Conservation (phyloP, 768 basidiomycete genomes). For the Pleurotus tuoliensis region DNA sequence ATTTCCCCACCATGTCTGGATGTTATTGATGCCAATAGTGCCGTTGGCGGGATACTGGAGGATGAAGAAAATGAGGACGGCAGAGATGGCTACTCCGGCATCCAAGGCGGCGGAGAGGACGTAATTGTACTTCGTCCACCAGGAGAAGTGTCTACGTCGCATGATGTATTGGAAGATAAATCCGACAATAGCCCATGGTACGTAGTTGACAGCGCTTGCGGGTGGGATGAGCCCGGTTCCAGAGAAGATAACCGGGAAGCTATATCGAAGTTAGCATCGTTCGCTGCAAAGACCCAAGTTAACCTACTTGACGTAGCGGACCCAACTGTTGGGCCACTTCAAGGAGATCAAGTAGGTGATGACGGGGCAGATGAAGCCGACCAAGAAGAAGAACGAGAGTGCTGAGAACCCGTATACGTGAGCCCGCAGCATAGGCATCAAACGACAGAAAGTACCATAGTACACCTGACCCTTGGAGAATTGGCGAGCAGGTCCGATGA, state of each 20-base stretch:
- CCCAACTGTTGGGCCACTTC: slow-evolving; percentile 59
- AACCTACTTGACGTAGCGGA: slow-evolving; percentile 61
- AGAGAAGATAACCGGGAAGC: slow-evolving; percentile 56
- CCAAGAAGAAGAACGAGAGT: slow-evolving; percentile 74
- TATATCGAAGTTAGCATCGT: slow-evolving; percentile 3
- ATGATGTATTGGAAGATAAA: slow-evolving; percentile 64
- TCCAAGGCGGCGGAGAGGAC: slow-evolving; percentile 73
- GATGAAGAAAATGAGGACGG: slow-evolving; percentile 51
- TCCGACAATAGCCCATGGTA: slow-evolving; percentile 61
- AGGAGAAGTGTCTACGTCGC: slow-evolving; percentile 55
- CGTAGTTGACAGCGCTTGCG: slow-evolving; percentile 65
- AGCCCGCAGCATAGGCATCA: neutral
- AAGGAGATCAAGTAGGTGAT: slow-evolving; percentile 48
- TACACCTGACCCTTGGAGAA: slow-evolving; percentile 67
- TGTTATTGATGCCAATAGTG: slow-evolving; percentile 45
- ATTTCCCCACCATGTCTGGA: slow-evolving; percentile 75
- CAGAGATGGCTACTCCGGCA: slow-evolving; percentile 58
- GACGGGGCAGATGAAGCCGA: slow-evolving; percentile 61
- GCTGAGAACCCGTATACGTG: slow-evolving; percentile 16
- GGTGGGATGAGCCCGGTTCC: slow-evolving; percentile 62
- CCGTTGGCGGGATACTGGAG: slow-evolving; percentile 67
- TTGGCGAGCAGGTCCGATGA: slow-evolving; percentile 68
- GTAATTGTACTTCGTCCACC: slow-evolving; percentile 68
- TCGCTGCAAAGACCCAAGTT: neutral
- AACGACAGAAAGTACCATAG: slow-evolving; percentile 29